These are phyloP conservation scores for Diaporthe eres DNA, from an alignment of 2,329 filamentous ascomycete species.

Conservation along the genomic window DNA sequence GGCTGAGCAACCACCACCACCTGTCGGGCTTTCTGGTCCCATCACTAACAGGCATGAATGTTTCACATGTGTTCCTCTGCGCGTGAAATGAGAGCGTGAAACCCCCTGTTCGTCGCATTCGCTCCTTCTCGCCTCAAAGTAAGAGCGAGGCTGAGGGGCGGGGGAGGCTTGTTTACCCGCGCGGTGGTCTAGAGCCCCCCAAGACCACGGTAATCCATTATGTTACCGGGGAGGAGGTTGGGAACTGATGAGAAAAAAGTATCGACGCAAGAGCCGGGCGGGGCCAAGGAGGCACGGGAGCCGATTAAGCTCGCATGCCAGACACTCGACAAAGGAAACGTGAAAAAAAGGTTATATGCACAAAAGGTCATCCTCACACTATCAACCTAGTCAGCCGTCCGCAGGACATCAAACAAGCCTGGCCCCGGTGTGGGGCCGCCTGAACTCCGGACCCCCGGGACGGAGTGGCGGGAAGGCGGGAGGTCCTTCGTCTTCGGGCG, in stretches of 20 bases:
- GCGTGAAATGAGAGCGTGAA: neutral
- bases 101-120: neutral
- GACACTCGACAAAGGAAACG: neutral
- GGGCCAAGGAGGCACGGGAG: slow-evolving; percentile 15
- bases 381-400: slow-evolving; percentile 28
- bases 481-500: neutral
- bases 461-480: neutral
- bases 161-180: neutral
- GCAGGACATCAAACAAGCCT: slow-evolving; percentile 17
- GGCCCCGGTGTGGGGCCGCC: slow-evolving; percentile 8
- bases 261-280: neutral
- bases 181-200: neutral
- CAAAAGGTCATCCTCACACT: neutral
- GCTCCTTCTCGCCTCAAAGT: neutral
- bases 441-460: slow-evolving; percentile 5
- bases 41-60: neutral
- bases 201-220: neutral
- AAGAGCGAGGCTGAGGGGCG: neutral
- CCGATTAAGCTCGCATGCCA: slow-evolving; percentile 35
- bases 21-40: neutral
- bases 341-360: neutral
- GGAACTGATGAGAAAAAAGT: neutral
- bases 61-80: slow-evolving; percentile 8
- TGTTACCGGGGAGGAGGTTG: neutral
- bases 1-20: neutral